Percentiles rank a stretch among this genome's conserved stretches.
phyloP scores from a whole-genome alignment of 2,329 filamentous ascomycete genomes.

The Neoarthrinium moseri region DNA sequence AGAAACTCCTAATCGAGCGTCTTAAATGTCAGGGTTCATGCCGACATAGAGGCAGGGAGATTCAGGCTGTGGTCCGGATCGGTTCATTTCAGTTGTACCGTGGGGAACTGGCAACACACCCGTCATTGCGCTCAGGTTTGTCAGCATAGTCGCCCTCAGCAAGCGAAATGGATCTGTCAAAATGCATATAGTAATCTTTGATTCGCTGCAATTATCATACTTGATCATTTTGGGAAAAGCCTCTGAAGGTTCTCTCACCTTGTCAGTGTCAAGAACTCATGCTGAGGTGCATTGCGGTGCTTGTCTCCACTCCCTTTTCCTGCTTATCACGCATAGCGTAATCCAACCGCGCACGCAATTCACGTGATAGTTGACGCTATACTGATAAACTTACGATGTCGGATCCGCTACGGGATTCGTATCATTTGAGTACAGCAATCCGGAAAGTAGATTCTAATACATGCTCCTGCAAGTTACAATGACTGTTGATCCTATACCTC shows the following conservation, averaged over 20 bases:
- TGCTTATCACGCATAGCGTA: background rate
- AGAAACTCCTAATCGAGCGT: too few relatives aligned
- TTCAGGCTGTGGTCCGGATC: too few relatives aligned
- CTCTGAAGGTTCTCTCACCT: too few relatives aligned
- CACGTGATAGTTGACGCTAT: slow-evolving; percentile 26
- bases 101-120: too few relatives aligned
- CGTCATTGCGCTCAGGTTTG: too few relatives aligned
- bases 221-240: too few relatives aligned
- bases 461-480: slow-evolving; percentile 11
- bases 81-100: too few relatives aligned
- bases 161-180: slow-evolving; percentile 40
- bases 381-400: slow-evolving; percentile 4
- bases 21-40: too few relatives aligned
- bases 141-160: too few relatives aligned
- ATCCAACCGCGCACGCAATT: slow-evolving; percentile 23
- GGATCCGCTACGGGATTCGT: background rate
- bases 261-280: too few relatives aligned
- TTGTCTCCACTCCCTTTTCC: background rate
- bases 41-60: too few relatives aligned
- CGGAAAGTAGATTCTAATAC: background rate
- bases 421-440: too few relatives aligned
- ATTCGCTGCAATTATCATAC: background rate
- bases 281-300: background rate
- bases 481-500: slow-evolving; percentile 17
- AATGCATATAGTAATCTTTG: background rate